Conservation (phyloP, 306 rosid genomes). For the Cyclanthera cordifolia region DNA sequence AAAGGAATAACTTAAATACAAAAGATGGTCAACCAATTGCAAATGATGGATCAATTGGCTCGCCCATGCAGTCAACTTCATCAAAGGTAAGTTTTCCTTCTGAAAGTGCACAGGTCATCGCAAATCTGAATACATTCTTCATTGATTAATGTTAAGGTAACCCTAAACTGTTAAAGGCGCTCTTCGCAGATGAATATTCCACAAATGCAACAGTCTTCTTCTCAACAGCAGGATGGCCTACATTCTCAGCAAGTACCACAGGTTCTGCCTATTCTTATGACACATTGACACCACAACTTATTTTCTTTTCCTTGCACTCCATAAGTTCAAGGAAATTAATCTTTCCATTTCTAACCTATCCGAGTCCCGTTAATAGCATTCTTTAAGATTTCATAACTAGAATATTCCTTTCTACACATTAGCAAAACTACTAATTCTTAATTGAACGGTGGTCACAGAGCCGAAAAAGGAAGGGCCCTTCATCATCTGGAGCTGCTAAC, state of each 20-base stretch:
- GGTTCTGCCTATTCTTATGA: slow-evolving; percentile 28
- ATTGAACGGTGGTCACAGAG: slow-evolving; percentile 17
- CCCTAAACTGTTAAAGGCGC: slow-evolving; percentile 8
- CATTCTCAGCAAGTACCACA: slow-evolving; percentile 75
- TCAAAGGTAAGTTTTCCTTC: slow-evolving; percentile 47
- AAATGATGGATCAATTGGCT: slow-evolving; percentile 76
- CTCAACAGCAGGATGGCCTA: slow-evolving; percentile 80
- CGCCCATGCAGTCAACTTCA: slow-evolving; percentile 84
- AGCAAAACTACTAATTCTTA: slow-evolving; percentile 21
- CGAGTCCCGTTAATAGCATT: not conserved
- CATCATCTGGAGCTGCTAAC: slow-evolving; percentile 93
- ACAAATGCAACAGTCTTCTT: slow-evolving; percentile 63
- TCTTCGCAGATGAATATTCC: slow-evolving; percentile 58
- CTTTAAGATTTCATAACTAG: not conserved
- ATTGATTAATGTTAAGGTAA: not conserved
- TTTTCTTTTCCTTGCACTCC: not conserved
- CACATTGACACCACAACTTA: not conserved
- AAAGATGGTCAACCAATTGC: slow-evolving; percentile 62
- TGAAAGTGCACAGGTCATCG: not conserved
- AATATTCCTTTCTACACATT: slow-evolving; percentile 1
- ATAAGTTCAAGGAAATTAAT: not conserved
- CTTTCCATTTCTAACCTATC: not conserved
- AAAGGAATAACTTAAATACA: slow-evolving; percentile 52
- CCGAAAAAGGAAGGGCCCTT: slow-evolving; percentile 84
- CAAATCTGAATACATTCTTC: not conserved